phyloP scores from a whole-genome alignment of 208 protist genomes.

The Acanthamoeba royreba region DNA sequence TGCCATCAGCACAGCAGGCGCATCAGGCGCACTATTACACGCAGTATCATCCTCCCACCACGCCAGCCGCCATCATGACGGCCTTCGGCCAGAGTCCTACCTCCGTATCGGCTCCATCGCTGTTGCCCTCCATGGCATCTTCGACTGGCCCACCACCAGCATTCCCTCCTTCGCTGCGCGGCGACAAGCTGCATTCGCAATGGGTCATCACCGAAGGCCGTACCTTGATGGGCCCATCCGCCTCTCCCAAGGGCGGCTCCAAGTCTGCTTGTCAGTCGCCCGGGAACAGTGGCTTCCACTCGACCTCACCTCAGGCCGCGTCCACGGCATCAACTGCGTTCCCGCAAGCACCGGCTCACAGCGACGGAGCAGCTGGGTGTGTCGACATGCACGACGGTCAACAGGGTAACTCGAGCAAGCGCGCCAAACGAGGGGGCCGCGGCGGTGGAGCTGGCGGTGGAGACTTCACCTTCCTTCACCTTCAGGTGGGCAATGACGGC shows the following conservation, averaged over 20 bases:
- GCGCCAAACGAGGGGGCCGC: not conserved
- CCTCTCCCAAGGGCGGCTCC: no score
- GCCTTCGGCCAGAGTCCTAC: not conserved
- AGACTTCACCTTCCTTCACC: constrained; percentile 1
- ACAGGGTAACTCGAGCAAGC: not conserved
- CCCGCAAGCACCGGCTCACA: no score
- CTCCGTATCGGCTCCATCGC: not conserved
- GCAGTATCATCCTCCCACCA: not conserved
- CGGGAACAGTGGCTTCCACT: no score
- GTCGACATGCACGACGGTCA: no score
- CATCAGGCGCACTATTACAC: not conserved
- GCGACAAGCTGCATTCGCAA: not conserved
- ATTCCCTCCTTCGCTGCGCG: not conserved
- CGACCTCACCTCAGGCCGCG: no score
- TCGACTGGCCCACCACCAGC: not conserved
- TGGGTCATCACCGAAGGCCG: not conserved
- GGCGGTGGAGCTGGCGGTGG: not conserved
- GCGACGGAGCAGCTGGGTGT: no score
- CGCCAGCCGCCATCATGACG: not conserved
- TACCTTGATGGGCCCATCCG: no score
- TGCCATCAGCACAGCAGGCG: no score
- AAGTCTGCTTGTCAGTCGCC: no score
- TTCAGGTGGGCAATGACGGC: not conserved
- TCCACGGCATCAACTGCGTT: no score
- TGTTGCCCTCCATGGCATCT: not conserved